Percentiles rank a stretch among this genome's conserved stretches.
These are phyloP conservation scores for Salisapilia sapeloensis DNA, from an alignment of 352 stramenopile species.

Conservation along the genomic window DNA sequence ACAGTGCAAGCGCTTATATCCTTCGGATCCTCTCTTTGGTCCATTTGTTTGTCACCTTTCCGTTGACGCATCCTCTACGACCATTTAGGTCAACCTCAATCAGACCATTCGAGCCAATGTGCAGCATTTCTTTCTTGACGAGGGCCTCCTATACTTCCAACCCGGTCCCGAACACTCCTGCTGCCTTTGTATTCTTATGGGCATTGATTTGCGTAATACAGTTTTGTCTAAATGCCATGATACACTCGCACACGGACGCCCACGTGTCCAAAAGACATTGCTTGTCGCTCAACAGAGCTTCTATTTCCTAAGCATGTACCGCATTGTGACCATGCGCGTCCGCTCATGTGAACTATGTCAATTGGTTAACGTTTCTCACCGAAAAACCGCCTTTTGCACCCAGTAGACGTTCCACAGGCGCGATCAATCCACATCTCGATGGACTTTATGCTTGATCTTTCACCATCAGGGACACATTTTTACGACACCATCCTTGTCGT, in stretches of 20 bases:
- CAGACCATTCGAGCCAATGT: no score
- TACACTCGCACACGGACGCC: slow-evolving; percentile 1
- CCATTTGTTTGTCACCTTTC: not conserved
- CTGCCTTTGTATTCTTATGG: slow-evolving; percentile 3
- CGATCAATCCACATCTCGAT: slow-evolving; percentile 7
- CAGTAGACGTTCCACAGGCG: slow-evolving; percentile 2
- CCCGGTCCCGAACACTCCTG: slow-evolving; percentile 1
- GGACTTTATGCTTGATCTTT: slow-evolving; percentile 6
- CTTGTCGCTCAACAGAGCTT: slow-evolving; percentile 3
- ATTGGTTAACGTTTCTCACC: slow-evolving; percentile 2
- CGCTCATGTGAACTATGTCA: slow-evolving; percentile 6
- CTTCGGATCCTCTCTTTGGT: not conserved
- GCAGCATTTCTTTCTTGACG: no score
- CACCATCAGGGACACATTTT: not conserved
- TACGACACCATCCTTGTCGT: slow-evolving; percentile 4
- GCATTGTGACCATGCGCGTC: slow-evolving; percentile 2
- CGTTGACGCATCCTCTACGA: not conserved
- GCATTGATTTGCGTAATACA: slow-evolving; percentile 1
- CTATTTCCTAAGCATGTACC: slow-evolving; percentile 6
- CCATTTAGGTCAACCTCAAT: no score
- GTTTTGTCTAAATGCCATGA: slow-evolving; percentile 4
- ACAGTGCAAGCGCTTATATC: slow-evolving; percentile 1
- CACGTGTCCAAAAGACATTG: slow-evolving; percentile 3
- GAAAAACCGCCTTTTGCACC: slow-evolving; percentile 4
- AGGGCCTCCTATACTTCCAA: no score